These are phyloP conservation scores for Trichomonas vaginalis DNA, from an alignment of 208 protist genomes.

Conservation along the genomic window DNA sequence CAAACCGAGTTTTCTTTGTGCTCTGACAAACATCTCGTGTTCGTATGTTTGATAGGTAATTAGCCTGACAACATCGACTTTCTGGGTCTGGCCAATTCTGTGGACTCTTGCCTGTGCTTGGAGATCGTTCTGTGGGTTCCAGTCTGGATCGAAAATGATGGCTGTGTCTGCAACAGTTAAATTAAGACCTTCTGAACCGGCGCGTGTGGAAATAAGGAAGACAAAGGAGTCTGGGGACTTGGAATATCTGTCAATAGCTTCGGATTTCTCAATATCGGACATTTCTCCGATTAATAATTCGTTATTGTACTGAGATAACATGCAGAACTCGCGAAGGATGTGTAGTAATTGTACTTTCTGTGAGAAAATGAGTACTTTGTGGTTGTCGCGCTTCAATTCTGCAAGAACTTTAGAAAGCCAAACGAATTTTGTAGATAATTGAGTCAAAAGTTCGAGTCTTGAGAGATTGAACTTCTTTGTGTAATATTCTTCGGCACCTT, in stretches of 20 bases:
- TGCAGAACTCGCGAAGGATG: conserved; percentile 39
- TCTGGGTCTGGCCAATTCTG: conserved; percentile 70
- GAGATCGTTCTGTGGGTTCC: conserved; percentile 89
- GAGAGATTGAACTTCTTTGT: conserved; percentile 20
- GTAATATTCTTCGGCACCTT: conserved; percentile 58
- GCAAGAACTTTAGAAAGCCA: conserved; percentile 34
- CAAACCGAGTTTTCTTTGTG: conserved; percentile 55
- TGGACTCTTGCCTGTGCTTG: conserved; percentile 77
- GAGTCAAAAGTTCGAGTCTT: not conserved
- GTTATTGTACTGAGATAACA: conserved; percentile 5
- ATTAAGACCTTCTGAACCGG: conserved; percentile 57
- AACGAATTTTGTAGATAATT: conserved; percentile 17
- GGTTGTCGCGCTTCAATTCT: conserved; percentile 47
- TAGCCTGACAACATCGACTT: conserved; percentile 74
- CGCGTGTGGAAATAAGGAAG: conserved; percentile 54
- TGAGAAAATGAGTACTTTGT: conserved; percentile 91
- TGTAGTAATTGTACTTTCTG: conserved; percentile 59
- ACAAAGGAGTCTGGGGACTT: conserved; percentile 35
- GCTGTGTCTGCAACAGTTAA: conserved; percentile 54
- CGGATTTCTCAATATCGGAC: conserved; percentile 26
- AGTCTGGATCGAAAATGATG: conserved; percentile 68
- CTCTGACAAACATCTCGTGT: conserved; percentile 63
- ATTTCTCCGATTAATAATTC: conserved; percentile 22
- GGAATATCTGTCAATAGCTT: conserved; percentile 26
- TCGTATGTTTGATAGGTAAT: conserved; percentile 76